These are phyloP conservation scores for Fusarium sp. DNA, from an alignment of 2,329 filamentous ascomycete genomes.

Conservation along the genomic window DNA sequence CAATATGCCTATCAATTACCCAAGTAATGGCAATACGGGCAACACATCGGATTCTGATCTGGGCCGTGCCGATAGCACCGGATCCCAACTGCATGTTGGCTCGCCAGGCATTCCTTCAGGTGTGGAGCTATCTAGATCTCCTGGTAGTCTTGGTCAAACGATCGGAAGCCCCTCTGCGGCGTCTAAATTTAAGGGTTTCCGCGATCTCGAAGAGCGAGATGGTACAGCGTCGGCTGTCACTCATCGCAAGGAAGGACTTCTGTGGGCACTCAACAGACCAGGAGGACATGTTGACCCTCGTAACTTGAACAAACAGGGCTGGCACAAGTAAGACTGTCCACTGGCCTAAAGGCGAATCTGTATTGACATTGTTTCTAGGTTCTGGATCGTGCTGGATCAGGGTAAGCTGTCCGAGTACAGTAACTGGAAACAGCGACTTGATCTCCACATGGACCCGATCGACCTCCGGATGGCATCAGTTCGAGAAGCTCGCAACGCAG, in stretches of 20 bases:
- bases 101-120: slow-evolving; percentile 49
- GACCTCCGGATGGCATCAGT: slow-evolving; percentile 97
- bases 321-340: slow-evolving; percentile 85
- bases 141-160: slow-evolving; percentile 64
- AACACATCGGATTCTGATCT: slow-evolving; percentile 76
- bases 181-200: slow-evolving; percentile 87
- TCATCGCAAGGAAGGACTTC: slow-evolving; percentile 89
- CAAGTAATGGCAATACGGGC: slow-evolving; percentile 60
- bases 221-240: slow-evolving; percentile 63
- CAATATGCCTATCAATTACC: slow-evolving; percentile 49
- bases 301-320: slow-evolving; percentile 94
- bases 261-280: slow-evolving; percentile 94
- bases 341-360: background rate
- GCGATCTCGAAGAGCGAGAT: slow-evolving; percentile 90
- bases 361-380: slow-evolving; percentile 66
- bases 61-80: slow-evolving; percentile 79
- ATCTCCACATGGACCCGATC: slow-evolving; percentile 97
- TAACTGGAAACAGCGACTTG: slow-evolving; percentile 98
- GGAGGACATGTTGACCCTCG: slow-evolving; percentile 96
- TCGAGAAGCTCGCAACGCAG: slow-evolving; percentile 92
- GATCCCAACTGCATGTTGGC: slow-evolving; percentile 71
- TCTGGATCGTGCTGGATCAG: slow-evolving; percentile 98
- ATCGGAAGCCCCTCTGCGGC: slow-evolving; percentile 65
- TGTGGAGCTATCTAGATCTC: slow-evolving; percentile 67
- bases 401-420: slow-evolving; percentile 98